These are phyloP conservation scores for Furcasterigmium sp. DNA, from an alignment of 2,329 filamentous ascomycete genomes.

Conservation along the genomic window DNA sequence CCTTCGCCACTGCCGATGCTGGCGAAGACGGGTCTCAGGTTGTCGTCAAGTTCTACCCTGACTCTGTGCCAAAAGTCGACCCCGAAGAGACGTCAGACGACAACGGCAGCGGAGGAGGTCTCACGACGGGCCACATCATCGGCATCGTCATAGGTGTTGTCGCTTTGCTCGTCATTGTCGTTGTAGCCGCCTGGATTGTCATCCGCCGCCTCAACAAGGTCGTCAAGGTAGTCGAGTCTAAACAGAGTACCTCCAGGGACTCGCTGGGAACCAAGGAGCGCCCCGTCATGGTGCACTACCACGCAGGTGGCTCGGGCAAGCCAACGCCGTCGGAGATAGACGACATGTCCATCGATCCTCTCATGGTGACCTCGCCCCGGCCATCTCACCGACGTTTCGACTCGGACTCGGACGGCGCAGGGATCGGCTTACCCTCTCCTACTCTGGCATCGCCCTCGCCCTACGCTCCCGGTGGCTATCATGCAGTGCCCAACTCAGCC, in stretches of 20 bases:
- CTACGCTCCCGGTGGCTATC: conserved; percentile 7
- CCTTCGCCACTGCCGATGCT: conserved; percentile 17
- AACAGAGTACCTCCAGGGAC: conserved; percentile 26
- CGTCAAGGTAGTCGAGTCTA: conserved; percentile 28
- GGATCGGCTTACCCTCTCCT: conserved; percentile 10
- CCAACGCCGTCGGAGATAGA: conserved; percentile 37
- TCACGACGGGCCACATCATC: conserved; percentile 37
- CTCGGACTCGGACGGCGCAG: conserved; percentile 6
- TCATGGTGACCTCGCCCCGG: conserved; percentile 25
- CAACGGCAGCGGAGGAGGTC: conserved; percentile 20
- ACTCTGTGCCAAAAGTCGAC: conserved; percentile 33
- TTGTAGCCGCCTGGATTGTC: conserved; percentile 42
- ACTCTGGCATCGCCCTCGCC: conserved; percentile 6
- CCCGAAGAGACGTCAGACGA: conserved; percentile 16
- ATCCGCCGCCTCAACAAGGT: conserved; percentile 44
- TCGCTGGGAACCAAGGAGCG: conserved; percentile 22
- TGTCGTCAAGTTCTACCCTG: conserved; percentile 36
- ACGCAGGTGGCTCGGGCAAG: conserved; percentile 15
- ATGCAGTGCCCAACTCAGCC: conserved; percentile 9
- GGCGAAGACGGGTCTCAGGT: conserved; percentile 18
- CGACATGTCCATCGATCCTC: conserved; percentile 34
- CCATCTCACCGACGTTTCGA: conserved; percentile 9
- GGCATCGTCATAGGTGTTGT: conserved; percentile 50
- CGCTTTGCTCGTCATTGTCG: conserved; percentile 39
- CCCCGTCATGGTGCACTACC: conserved; percentile 27